Conservation (phyloP, 2,329 filamentous ascomycete species). For the Blastomyces percursus region DNA sequence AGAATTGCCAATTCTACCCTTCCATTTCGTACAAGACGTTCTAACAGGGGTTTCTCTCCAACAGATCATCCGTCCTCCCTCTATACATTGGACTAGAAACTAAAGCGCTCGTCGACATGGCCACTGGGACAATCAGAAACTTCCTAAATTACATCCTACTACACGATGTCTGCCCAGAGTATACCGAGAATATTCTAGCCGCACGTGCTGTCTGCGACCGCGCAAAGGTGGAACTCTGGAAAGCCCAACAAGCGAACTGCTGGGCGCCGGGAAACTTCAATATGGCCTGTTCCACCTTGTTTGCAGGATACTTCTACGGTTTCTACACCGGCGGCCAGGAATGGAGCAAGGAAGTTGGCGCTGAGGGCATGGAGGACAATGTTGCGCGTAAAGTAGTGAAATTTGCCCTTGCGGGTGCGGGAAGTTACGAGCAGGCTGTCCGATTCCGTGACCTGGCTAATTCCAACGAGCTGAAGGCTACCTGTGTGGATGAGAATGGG, state of each 20-base stretch:
- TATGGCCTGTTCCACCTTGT: constrained; percentile 58
- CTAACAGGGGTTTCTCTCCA: background rate
- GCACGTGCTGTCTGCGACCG: constrained; percentile 57
- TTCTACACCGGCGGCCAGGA: constrained; percentile 31
- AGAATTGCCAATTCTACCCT: background rate
- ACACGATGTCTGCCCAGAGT: constrained; percentile 79
- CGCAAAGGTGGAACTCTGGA: constrained; percentile 56
- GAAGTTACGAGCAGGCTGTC: constrained; percentile 28
- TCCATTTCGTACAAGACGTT: background rate
- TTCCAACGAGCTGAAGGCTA: constrained; percentile 30
- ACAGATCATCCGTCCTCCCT: constrained; percentile 47
- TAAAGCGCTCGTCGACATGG: constrained; percentile 44
- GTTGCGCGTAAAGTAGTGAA: constrained; percentile 42
- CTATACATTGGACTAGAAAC: constrained; percentile 47
- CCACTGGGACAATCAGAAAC: constrained; percentile 61
- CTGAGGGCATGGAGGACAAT: constrained; percentile 33
- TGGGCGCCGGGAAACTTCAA: constrained; percentile 71
- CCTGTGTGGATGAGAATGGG: constrained; percentile 42
- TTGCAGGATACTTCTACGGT: constrained; percentile 44
- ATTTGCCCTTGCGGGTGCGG: constrained; percentile 40
- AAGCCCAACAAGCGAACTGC: constrained; percentile 41
- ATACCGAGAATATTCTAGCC: constrained; percentile 52
- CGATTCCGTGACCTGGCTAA: constrained; percentile 31
- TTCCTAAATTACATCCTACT: constrained; percentile 80
- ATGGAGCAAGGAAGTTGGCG: constrained; percentile 28